Evolutionary conservation across 768 basidiomycete species (phyloP).

Genomic region (Tulasnella calospora): DNA sequence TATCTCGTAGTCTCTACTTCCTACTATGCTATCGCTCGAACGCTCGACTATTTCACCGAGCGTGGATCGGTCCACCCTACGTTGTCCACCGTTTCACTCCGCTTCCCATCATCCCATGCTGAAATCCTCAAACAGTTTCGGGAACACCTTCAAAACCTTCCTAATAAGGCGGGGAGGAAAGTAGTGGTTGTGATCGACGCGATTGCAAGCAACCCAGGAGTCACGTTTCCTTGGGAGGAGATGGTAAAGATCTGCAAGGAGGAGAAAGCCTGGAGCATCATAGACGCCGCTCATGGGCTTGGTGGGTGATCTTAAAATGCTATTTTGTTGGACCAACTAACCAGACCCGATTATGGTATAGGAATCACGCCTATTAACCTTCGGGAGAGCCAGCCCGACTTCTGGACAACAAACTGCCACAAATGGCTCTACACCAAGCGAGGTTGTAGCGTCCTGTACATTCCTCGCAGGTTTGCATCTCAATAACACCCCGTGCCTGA

Average conservation of each 20-base stretch:
- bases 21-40: slow-evolving; percentile 52
- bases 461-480: slow-evolving; percentile 52
- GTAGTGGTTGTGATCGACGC: slow-evolving; percentile 66
- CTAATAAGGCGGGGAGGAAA: slow-evolving; percentile 38
- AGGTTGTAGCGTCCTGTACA: slow-evolving; percentile 65
- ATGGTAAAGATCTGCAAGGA: slow-evolving; percentile 61
- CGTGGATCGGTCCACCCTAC: slow-evolving; percentile 48
- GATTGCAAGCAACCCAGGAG: slow-evolving; percentile 59
- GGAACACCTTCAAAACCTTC: slow-evolving; percentile 37
- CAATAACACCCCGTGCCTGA: not conserved
- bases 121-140: slow-evolving; percentile 53
- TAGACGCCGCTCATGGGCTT: slow-evolving; percentile 77
- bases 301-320: slow-evolving; percentile 33
- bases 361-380: slow-evolving; percentile 60
- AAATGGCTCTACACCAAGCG: slow-evolving; percentile 79
- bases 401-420: slow-evolving; percentile 81
- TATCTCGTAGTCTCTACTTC: slow-evolving; percentile 48
- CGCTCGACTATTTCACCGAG: slow-evolving; percentile 53
- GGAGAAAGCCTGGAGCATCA: slow-evolving; percentile 57
- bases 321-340: not conserved
- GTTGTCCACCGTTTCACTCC: slow-evolving; percentile 46
- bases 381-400: slow-evolving; percentile 56
- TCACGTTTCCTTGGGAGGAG: slow-evolving; percentile 63
- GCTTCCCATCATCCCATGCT: slow-evolving; percentile 54
- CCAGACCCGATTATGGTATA: not conserved